These are phyloP conservation scores for Fusarium tjaetaba DNA, from an alignment of 2,329 filamentous ascomycete genomes.

Conservation along the genomic window DNA sequence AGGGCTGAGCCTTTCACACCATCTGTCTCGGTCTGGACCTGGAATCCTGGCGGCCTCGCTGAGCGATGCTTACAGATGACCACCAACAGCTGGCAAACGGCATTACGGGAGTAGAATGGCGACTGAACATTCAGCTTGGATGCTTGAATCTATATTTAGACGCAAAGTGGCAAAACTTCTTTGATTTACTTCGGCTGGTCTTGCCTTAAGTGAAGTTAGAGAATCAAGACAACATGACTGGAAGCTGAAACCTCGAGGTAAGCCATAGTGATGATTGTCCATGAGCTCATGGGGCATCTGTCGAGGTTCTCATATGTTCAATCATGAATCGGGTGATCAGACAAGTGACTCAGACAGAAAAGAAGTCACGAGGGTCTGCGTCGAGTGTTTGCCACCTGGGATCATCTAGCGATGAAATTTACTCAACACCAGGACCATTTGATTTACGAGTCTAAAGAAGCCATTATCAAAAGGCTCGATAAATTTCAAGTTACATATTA, in stretches of 20 bases:
- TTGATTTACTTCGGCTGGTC: neutral
- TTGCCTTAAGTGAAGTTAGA: neutral
- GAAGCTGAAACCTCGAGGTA: neutral
- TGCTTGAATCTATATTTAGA: neutral
- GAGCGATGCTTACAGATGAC: neutral
- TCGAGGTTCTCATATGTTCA: too few species aligned
- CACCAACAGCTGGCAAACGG: neutral
- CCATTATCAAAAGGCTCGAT: rapidly evolving
- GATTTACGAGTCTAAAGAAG: neutral
- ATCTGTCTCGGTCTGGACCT: neutral
- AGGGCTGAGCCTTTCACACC: conserved; percentile 1
- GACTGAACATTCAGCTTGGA: neutral
- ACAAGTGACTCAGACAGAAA: neutral
- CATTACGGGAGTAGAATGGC: neutral
- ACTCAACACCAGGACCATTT: neutral
- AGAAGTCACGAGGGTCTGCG: neutral
- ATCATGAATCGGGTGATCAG: too few species aligned
- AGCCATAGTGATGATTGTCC: neutral
- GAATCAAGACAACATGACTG: neutral
- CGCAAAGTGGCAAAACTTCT: rapidly evolving
- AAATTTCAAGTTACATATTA: neutral
- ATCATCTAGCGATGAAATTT: neutral
- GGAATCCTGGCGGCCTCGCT: neutral
- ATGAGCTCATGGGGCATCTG: neutral
- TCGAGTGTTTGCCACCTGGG: neutral